These are phyloP conservation scores for Grosmannia clavigera DNA, from an alignment of 2,329 filamentous ascomycete species.

Conservation along the genomic window DNA sequence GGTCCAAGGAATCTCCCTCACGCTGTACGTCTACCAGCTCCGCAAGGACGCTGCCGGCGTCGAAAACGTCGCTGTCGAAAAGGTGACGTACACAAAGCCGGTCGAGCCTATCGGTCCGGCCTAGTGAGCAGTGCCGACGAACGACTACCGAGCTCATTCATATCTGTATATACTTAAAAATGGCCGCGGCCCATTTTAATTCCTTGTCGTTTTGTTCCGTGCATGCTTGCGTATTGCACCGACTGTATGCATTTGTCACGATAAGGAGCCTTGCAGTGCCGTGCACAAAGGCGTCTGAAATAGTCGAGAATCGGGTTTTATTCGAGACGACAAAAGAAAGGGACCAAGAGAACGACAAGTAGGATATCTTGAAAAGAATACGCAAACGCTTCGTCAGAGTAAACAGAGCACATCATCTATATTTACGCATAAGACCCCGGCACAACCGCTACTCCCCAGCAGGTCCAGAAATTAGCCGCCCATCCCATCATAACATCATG, in stretches of 20 bases:
- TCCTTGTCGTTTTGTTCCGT: background rate
- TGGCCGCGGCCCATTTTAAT: background rate
- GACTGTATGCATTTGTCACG: background rate
- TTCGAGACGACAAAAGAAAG: background rate
- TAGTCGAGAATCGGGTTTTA: background rate
- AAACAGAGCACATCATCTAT: background rate
- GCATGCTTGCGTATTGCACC: background rate
- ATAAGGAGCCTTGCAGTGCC: background rate
- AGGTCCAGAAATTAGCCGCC: conserved; percentile 10
- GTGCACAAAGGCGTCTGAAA: background rate
- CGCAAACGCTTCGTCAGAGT: conserved; percentile 3
- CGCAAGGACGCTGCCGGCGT: conserved; percentile 64
- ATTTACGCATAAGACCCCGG: background rate
- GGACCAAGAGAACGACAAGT: background rate
- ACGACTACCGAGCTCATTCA: background rate
- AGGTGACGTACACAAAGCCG: conserved; percentile 75
- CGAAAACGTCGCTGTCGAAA: conserved; percentile 73
- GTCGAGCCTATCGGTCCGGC: conserved; percentile 43
- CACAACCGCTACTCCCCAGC: background rate
- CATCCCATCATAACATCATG: conserved; percentile 41
- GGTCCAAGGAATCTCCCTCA: conserved; percentile 93
- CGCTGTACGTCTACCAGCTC: conserved; percentile 86
- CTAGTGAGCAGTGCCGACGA: conserved; percentile 21
- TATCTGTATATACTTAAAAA: background rate
- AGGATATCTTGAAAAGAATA: conserved; percentile 13